Evolutionary conservation across 2,329 filamentous ascomycete genomes (phyloP).

Genomic region (Trichoderma harzianum): DNA sequence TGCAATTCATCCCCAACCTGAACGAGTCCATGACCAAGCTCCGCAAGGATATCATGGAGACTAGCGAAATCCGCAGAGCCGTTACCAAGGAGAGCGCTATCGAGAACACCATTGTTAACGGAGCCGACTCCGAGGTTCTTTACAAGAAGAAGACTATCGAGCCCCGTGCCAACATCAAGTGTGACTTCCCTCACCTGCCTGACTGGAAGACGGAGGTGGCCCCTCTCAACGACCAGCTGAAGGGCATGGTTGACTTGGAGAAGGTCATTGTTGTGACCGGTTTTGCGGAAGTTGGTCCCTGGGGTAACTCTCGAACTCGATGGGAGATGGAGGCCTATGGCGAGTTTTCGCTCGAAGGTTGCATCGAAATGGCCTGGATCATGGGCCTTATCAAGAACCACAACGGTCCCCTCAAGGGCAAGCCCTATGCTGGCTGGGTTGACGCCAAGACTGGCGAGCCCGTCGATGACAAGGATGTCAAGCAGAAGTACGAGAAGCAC

Average conservation of each 20-base stretch:
- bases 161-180: conserved; percentile 96
- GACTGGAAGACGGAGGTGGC: conserved; percentile 90
- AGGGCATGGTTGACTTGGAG: conserved; percentile 98
- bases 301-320: conserved; percentile 96
- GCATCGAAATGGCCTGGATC: conserved; percentile 99
- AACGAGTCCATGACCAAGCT: conserved; percentile 92
- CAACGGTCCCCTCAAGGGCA: conserved; percentile 92
- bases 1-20: conserved; percentile 95
- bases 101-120: conserved; percentile 96
- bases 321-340: conserved; percentile 99
- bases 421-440: conserved; percentile 95
- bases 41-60: conserved; percentile 92
- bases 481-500: conserved; percentile 93
- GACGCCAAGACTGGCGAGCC: conserved; percentile 92
- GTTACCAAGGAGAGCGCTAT: conserved; percentile 94
- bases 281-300: conserved; percentile 92
- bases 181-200: conserved; percentile 85
- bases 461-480: conserved; percentile 97
- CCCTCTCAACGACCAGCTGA: conserved; percentile 81
- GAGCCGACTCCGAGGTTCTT: conserved; percentile 83
- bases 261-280: conserved; percentile 97
- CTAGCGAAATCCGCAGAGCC: conserved; percentile 86
- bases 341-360: conserved; percentile 95
- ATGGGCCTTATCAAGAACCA: conserved; percentile 99
- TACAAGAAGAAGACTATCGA: conserved; percentile 94